phyloP scores from a whole-genome alignment of 306 rosid genomes.

The Vigna angularis region DNA sequence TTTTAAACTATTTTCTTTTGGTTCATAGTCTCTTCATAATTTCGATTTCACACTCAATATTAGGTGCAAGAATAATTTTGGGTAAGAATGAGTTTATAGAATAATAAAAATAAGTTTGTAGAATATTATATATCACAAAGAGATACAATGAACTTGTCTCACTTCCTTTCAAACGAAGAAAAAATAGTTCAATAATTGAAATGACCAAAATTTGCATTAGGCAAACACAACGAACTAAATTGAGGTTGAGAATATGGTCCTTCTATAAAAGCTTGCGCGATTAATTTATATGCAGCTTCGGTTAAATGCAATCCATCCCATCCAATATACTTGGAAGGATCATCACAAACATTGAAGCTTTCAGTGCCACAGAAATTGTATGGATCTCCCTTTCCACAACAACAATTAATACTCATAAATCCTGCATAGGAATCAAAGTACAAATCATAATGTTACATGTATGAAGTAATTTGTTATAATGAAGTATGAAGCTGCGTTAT shows the following conservation, averaged over 20 bases:
- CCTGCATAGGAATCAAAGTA: conserved; percentile 42
- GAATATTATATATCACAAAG: too few species aligned
- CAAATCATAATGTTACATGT: too few species aligned
- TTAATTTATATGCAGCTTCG: conserved; percentile 64
- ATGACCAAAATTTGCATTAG: background rate
- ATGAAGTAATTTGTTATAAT: background rate
- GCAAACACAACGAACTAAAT: conserved; percentile 15
- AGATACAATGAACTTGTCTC: too few species aligned
- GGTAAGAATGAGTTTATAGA: too few species aligned
- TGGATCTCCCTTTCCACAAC: conserved; percentile 49
- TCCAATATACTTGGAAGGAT: conserved; percentile 52
- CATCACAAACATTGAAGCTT: conserved; percentile 42
- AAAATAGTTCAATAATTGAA: background rate
- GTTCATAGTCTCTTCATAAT: too few species aligned
- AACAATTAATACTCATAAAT: conserved; percentile 28
- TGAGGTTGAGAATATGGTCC: conserved; percentile 44
- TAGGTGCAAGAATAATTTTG: too few species aligned
- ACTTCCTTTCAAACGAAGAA: background rate
- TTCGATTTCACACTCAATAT: too few species aligned
- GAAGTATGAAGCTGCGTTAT: background rate
- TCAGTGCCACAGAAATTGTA: conserved; percentile 33
- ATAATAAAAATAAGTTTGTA: too few species aligned
- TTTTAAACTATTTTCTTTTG: too few species aligned
- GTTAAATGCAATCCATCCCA: conserved; percentile 76
- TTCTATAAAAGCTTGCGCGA: conserved; percentile 44